Evolutionary conservation across 176 grass and related monocot genomes (phyloP).

Genomic region (Eragrostis curvula): DNA sequence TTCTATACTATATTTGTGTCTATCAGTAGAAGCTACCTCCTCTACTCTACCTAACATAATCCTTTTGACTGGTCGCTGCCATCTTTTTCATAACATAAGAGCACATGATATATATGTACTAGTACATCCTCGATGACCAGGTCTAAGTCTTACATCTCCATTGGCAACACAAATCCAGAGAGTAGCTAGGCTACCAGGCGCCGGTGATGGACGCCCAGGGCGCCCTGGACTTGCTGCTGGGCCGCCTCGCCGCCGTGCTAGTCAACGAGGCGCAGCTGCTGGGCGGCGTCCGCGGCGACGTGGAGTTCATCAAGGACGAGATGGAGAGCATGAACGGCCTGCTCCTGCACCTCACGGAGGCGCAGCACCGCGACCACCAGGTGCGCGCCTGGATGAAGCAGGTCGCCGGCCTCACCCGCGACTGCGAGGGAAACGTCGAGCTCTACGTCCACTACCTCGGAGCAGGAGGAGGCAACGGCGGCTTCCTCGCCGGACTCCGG

Average conservation of each 20-base stretch:
- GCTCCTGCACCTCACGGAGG: neutral
- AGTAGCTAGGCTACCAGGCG: too few species aligned
- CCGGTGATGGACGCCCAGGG: neutral
- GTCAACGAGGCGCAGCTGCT: neutral
- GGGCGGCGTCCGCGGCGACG: neutral
- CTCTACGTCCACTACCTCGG: neutral
- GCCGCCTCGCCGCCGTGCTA: neutral
- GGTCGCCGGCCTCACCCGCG: neutral
- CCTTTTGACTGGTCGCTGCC: too few species aligned
- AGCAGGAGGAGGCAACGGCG: too few species aligned
- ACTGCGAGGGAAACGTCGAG: neutral
- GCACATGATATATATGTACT: too few species aligned
- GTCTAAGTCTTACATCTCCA: too few species aligned
- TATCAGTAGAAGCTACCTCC: too few species aligned
- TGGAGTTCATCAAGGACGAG: conserved; percentile 31
- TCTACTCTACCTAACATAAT: too few species aligned
- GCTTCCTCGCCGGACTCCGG: neutral
- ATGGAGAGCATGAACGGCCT: conserved; percentile 21
- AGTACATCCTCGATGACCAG: too few species aligned
- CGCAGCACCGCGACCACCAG: neutral
- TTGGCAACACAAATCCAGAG: too few species aligned
- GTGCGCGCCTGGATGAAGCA: conserved; percentile 14
- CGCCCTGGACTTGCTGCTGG: neutral
- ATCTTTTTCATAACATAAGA: too few species aligned
- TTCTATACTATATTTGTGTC: too few species aligned